These are phyloP conservation scores for Saturnispora saitoi DNA, from an alignment of 805 yeast genomes.

Conservation along the genomic window DNA sequence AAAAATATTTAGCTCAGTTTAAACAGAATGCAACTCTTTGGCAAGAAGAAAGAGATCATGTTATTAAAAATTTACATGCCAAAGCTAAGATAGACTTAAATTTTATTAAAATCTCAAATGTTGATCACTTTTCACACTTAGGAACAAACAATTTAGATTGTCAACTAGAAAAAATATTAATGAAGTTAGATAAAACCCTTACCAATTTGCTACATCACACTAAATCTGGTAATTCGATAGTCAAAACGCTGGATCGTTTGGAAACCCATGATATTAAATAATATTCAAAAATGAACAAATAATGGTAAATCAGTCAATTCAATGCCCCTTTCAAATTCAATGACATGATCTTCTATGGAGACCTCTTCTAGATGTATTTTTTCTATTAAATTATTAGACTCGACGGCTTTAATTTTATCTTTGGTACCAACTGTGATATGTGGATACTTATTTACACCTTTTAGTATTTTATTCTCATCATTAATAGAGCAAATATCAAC, in stretches of 20 bases:
- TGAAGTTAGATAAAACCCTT: neutral
- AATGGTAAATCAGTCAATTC: slow-evolving; percentile 15
- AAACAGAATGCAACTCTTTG: slow-evolving; percentile 13
- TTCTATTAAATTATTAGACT: slow-evolving; percentile 36
- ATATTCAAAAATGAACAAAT: slow-evolving; percentile 13
- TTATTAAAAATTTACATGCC: slow-evolving; percentile 9
- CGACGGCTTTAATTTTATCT: slow-evolving; percentile 38
- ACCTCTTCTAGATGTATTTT: slow-evolving; percentile 7
- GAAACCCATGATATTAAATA: neutral
- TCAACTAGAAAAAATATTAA: neutral
- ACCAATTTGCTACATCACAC: neutral
- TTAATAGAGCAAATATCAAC: slow-evolving; percentile 30
- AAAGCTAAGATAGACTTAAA: slow-evolving; percentile 1
- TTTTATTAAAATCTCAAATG: neutral
- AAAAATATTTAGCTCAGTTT: slow-evolving; percentile 16
- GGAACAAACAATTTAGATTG: slow-evolving; percentile 1
- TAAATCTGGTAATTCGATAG: neutral
- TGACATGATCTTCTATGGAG: slow-evolving; percentile 8
- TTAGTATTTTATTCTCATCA: neutral
- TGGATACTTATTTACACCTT: slow-evolving; percentile 34
- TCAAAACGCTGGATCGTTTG: slow-evolving; percentile 2
- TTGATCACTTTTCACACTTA: neutral
- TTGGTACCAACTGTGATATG: slow-evolving; percentile 73
- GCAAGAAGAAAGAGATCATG: slow-evolving; percentile 12
- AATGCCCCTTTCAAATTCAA: slow-evolving; percentile 11